Evolutionary conservation across 1,284 basidiomycete species (phyloP).

Genomic region (Rhizopogon hawkerae): DNA sequence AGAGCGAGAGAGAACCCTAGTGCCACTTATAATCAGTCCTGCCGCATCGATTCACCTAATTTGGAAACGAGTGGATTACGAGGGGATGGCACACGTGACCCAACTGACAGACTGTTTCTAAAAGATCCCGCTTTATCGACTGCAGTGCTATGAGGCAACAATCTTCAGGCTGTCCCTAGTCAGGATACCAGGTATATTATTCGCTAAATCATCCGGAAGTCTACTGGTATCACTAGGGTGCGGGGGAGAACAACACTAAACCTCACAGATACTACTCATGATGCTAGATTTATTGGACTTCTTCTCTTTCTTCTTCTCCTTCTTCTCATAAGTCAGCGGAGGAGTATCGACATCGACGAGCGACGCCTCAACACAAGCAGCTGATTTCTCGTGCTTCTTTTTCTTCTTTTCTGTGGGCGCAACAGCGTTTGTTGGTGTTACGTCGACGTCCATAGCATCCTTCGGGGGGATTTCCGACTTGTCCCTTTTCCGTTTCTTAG

Average conservation of each 20-base stretch:
- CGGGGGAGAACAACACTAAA: background rate
- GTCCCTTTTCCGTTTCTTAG: slow-evolving; percentile 4
- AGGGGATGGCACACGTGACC: background rate
- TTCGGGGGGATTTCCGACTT: slow-evolving; percentile 13
- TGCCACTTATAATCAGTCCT: slow-evolving; percentile 20
- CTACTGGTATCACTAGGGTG: too few species aligned
- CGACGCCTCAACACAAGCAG: background rate
- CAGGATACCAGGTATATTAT: background rate
- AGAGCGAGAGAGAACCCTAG: slow-evolving; percentile 12
- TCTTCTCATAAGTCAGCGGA: slow-evolving; percentile 10
- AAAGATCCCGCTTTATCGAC: background rate
- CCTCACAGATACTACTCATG: background rate
- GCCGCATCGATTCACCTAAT: slow-evolving; percentile 28
- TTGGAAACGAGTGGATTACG: slow-evolving; percentile 12
- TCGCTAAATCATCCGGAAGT: too few species aligned
- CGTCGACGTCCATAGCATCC: slow-evolving; percentile 13
- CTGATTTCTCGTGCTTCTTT: slow-evolving; percentile 14
- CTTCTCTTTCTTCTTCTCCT: slow-evolving; percentile 8
- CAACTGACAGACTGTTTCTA: background rate
- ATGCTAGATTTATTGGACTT: slow-evolving; percentile 7
- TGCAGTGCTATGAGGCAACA: too few species aligned
- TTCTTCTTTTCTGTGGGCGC: slow-evolving; percentile 10
- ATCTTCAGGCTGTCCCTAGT: background rate
- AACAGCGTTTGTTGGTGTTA: slow-evolving; percentile 5
- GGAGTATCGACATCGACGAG: background rate